Conservation (phyloP, 2,329 filamentous ascomycete species). For the Fusarium xyrophilum region DNA sequence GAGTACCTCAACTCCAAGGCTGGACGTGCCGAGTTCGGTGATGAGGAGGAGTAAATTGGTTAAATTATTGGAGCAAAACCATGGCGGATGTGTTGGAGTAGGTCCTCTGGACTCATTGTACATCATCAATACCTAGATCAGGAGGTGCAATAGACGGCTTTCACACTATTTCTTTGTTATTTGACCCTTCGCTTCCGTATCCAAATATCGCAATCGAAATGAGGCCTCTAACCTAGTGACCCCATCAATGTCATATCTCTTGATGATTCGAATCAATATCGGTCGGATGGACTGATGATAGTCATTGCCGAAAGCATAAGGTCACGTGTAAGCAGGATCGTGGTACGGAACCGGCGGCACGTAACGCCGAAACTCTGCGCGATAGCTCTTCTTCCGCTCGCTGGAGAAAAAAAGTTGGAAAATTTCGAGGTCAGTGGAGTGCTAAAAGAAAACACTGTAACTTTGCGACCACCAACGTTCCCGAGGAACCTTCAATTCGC, state of each 20-base stretch:
- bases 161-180: conserved; percentile 37
- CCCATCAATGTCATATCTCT: neutral
- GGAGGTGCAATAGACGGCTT: conserved; percentile 48
- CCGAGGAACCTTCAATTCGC: conserved; percentile 35
- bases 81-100: conserved; percentile 41
- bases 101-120: conserved; percentile 48
- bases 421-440: conserved; percentile 44
- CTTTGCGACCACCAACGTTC: conserved; percentile 37
- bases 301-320: conserved; percentile 1
- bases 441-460: conserved; percentile 37
- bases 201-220: too few species aligned
- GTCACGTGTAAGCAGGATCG: conserved; percentile 23
- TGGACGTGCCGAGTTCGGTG: conserved; percentile 64
- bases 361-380: conserved; percentile 40
- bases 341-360: conserved; percentile 43
- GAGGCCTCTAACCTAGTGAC: neutral
- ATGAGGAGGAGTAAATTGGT: conserved; percentile 53
- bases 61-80: conserved; percentile 18
- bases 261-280: neutral
- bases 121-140: conserved; percentile 51
- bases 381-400: conserved; percentile 40
- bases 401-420: conserved; percentile 46
- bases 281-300: conserved; percentile 31
- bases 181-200: neutral
- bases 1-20: conserved; percentile 83